Evolutionary conservation across 2,329 filamentous ascomycete species (phyloP), one percentile per base, ranked within the genome.

Genomic region (Fusarium verrucosum): DNA sequence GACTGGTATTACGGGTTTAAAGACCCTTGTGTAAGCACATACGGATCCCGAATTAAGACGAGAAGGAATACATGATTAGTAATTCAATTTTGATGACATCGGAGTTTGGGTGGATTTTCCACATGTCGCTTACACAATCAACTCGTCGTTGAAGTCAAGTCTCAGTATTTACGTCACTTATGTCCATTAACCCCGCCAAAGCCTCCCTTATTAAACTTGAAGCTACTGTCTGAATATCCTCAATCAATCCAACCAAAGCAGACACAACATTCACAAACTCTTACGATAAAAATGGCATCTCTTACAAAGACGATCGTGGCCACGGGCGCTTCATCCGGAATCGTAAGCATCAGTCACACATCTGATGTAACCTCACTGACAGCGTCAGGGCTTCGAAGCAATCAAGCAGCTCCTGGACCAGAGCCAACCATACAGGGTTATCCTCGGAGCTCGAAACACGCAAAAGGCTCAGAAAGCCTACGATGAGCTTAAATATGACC

Each of bases 361-460:
- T n/a, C 23, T 3, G 5, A 19, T 17, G 17, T 19, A 20, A 22
- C 19, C 43, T 17, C 4, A 16, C 51, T 62, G 32, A 51, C 17
- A 30, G 22, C 28, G 51, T 22, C 45, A 85, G 83, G 83, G 83
- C 13, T 81, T 85, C 50, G 82, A 85, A 66, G 77, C 78, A n/a
- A 74, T 84, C 50, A 83, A 82, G 65, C 81, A 84, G 65, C 78
- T 85, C 23, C 78, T 85, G 9, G 66, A 73, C 16, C 76, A 81
- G 42, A 55, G 75, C 0, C 78, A 82, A 62, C 76, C 82, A 0
- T 83, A 84, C 72, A 78, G 71, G 16, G 73, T 84, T 64, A 80
- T 85, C 40, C 75, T 85, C 10, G 83, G 82, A 10, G 83, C 80
- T 4, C 76, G 83, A n/a, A 80, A 84, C 69, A 75, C 75, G 1